phyloP scores from a whole-genome alignment of 2,329 filamentous ascomycete species.

The Botryotinia globosa region DNA sequence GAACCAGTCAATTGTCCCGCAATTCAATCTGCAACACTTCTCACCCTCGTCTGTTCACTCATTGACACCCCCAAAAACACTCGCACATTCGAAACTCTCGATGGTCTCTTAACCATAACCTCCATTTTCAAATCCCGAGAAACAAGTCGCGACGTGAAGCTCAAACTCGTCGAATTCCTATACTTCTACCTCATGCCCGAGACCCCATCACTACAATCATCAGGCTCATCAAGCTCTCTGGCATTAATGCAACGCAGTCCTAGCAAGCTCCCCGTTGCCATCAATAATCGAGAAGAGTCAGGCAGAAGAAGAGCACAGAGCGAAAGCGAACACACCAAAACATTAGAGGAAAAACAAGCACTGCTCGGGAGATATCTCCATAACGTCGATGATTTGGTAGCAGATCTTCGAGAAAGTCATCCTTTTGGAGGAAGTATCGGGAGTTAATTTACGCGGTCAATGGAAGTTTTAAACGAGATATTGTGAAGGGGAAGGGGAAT shows the following conservation, averaged over 20 bases:
- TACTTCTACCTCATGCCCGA: conserved; percentile 99
- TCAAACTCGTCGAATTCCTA: conserved; percentile 94
- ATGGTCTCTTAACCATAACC: conserved; percentile 87
- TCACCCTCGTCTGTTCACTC: conserved; percentile 85
- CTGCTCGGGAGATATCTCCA: conserved; percentile 61
- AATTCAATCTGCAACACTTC: conserved; percentile 84
- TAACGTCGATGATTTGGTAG: conserved; percentile 61
- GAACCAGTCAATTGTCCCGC: conserved; percentile 88
- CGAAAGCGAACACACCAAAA: conserved; percentile 47
- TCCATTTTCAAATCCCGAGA: conserved; percentile 87
- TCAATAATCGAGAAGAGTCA: conserved; percentile 43
- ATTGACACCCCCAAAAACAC: conserved; percentile 85
- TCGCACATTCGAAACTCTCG: conserved; percentile 85
- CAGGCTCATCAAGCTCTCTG: conserved; percentile 46
- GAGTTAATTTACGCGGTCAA: conserved; percentile 31
- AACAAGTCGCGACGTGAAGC: conserved; percentile 84
- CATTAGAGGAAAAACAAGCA: conserved; percentile 65
- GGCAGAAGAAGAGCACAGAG: conserved; percentile 38
- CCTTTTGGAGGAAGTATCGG: conserved; percentile 64
- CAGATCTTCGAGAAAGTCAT: conserved; percentile 73
- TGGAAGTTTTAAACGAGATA: background rate
- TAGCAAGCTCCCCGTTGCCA: conserved; percentile 62
- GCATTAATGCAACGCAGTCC: conserved; percentile 63
- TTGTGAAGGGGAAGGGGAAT: background rate
- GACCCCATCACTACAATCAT: conserved; percentile 56